Evolutionary conservation across 768 basidiomycete species (phyloP), one percentile per base, ranked within the genome.

Genomic region (Ramaria sp.): DNA sequence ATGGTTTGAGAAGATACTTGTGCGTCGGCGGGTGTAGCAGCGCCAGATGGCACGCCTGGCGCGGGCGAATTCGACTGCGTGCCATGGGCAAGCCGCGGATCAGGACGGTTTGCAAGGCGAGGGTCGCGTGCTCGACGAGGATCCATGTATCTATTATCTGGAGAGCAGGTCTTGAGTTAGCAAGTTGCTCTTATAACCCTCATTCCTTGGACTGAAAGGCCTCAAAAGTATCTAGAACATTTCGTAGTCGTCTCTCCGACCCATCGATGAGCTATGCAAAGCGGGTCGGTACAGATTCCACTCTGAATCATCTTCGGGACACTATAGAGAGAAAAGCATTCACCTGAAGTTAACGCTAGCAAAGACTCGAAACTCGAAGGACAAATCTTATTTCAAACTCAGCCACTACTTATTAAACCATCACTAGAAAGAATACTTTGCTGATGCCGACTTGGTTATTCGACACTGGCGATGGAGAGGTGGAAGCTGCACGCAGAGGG

Each of bases 181-280:
- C 24, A 9, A 43, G 42, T 7, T 12, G 42, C 24, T 16, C 42
- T 43, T 34, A 22, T 47, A 16, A 30, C 8, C 44, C 9, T 16
- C 24, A 16, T 3, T 47, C 45, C 22, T 18, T 9, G 28, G 36
- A 20, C 32, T 41, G 13, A 34, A 37, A 34, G 13, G 32, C 70
- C 69, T 91, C 88, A 92, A 88, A 80, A 92, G 88, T 92, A 92
- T 91, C 88, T 82, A 75, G 87, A 88, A 88, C 86, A 77, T 80
- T 72, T 73, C 57, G 64, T 53, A 70, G 86, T 90, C 88, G 78
- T 74, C 87, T 77, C 65, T 58, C 77, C 77, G 71, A 85, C 82
- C 85, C 84, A 69, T 66, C 72, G 32, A 34, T 34, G 32, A 34
- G 13, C 13, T 34, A 34, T 34, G 32, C 58, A 50, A 60, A 52